phyloP scores from a whole-genome alignment of 352 stramenopile species.

The Thraustochytrium sp. region DNA sequence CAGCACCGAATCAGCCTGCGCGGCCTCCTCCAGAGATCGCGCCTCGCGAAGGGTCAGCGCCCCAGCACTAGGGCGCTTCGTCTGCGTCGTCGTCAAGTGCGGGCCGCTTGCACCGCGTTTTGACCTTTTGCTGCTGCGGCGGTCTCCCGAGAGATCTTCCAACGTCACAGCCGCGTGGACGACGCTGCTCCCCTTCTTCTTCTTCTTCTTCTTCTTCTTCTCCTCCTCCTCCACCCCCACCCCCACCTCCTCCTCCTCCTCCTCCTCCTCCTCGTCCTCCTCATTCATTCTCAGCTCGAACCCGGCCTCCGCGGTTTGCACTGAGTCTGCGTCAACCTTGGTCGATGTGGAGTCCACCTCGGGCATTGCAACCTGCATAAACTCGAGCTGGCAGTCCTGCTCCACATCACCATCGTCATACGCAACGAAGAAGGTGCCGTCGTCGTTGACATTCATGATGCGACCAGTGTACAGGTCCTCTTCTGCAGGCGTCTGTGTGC shows the following conservation, averaged over 20 bases:
- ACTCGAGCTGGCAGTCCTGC: slow-evolving; percentile 21
- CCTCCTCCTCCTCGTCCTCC: no score
- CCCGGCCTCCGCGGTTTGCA: no score
- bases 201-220: no score
- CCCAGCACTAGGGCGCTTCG: neutral
- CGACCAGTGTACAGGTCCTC: neutral
- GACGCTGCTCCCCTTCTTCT: no score
- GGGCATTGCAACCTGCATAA: neutral
- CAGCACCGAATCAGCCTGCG: neutral
- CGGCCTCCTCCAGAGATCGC: neutral
- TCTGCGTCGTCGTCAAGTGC: no score
- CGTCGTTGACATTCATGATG: neutral
- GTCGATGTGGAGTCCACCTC: neutral
- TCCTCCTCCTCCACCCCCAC: no score
- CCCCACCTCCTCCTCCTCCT: no score
- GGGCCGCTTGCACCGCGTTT: no score
- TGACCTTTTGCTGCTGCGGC: no score
- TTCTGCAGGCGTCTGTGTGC: neutral
- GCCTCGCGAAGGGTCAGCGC: neutral
- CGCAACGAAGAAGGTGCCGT: neutral
- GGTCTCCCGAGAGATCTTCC: no score
- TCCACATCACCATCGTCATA: slow-evolving; percentile 27
- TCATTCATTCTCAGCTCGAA: no score
- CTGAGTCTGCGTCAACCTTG: neutral
- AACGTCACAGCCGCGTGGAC: no score